Evolutionary conservation across 257 asterid genomes (phyloP), one percentile per base, ranked within the genome.

Genomic region (Avicennia marina): DNA sequence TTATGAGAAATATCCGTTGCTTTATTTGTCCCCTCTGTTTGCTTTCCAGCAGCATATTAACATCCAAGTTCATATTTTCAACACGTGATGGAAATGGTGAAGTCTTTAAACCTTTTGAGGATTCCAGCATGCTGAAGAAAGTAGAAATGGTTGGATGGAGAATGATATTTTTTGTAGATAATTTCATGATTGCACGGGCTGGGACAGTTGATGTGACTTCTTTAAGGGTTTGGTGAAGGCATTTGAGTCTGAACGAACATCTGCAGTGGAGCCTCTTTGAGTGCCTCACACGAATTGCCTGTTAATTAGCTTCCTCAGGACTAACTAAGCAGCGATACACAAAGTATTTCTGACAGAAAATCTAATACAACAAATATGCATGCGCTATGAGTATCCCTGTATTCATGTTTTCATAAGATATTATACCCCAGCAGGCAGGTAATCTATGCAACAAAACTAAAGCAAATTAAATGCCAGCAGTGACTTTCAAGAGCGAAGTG

Each of bases 221-320:
- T 58, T 60, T 67, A 27, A 41, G 53, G 26, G 54, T 42, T 47
- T 36, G 63, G 76, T 71, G 63, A 72, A 71, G 73, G 84, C 84
- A 81, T 67, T 71, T 81, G 66, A 84, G 70, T 44, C 57, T 68
- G 64, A 84, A 84, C 56, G 75, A 72, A 58, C 94, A 81, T 58
- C 89, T 78, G 76, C 89, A 81, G 66, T 65, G 77, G 66, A 6
- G 62, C 69, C 76, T 84, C 74, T 73, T 76, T 11, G 89, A 74
- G 61, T 80, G 87, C 58, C 85, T 77, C 59, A 78, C 77, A 18
- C 49, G 74, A 48, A 50, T 17, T 43, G 53, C 80, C 94, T 84
- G 86, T 66, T 50, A 57, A 56, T 58, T 33, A 33, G 45, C 62
- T 11, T 53, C 21, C 17, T 18, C 36, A 70, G 33, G 27, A 49